Evolutionary conservation across 345 rosid species (phyloP).

Genomic region (Erysimum cheiranthoides): DNA sequence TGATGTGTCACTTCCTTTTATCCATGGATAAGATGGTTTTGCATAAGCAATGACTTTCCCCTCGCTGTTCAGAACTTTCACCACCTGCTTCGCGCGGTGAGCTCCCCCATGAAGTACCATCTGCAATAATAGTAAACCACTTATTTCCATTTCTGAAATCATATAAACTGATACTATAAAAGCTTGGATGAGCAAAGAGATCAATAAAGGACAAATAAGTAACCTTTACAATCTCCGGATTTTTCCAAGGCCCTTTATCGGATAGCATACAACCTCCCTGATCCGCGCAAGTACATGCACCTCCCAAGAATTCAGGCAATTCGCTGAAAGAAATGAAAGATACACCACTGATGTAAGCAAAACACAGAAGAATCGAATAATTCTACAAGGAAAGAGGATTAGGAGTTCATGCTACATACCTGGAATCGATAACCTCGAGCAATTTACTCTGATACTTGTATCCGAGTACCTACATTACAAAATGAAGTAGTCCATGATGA

Average conservation of each 20-base stretch:
- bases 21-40: conserved; percentile 79
- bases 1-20: conserved; percentile 95
- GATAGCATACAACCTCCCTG: conserved; percentile 94
- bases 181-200: conserved; percentile 14
- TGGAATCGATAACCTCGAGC: conserved; percentile 88
- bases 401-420: conserved; percentile 47
- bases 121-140: conserved; percentile 52
- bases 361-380: conserved; percentile 8
- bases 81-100: conserved; percentile 82
- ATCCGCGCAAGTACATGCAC: conserved; percentile 78
- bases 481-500: conserved; percentile 17
- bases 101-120: conserved; percentile 86
- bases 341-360: conserved; percentile 33
- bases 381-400: background rate
- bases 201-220: background rate
- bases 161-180: conserved; percentile 4
- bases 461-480: conserved; percentile 77
- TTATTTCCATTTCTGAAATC: background rate
- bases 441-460: conserved; percentile 87
- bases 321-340: conserved; percentile 56
- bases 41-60: conserved; percentile 96
- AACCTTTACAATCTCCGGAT: conserved; percentile 76
- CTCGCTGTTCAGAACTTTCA: conserved; percentile 84
- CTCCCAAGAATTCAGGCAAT: conserved; percentile 88
- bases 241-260: conserved; percentile 97